A percentile compares a stretch with the other conserved stretches of the same genome.
phyloP scores from a whole-genome alignment of 2,329 filamentous ascomycete species.

The Exserohilum turcica region DNA sequence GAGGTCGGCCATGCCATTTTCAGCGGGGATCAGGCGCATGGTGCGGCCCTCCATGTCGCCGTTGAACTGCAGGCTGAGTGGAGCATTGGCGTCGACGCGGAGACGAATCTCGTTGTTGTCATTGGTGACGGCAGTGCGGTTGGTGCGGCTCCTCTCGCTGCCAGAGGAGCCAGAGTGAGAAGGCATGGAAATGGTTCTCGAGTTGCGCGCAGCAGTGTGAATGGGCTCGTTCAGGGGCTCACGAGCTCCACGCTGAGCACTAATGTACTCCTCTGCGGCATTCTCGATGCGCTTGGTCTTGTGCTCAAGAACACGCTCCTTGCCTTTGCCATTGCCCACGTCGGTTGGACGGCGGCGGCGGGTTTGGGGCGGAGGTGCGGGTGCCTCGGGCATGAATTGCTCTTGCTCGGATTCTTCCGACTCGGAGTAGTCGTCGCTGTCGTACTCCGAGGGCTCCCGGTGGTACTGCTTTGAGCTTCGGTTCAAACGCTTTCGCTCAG shows the following conservation, averaged over 20 bases:
- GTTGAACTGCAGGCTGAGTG: conserved; percentile 42
- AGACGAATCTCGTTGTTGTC: conserved; percentile 44
- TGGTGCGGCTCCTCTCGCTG: conserved; percentile 37
- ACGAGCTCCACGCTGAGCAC: conserved; percentile 33
- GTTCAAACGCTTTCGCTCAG: conserved; percentile 20
- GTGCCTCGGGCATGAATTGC: conserved; percentile 5
- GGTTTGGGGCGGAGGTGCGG: conserved; percentile 1
- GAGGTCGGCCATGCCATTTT: conserved; percentile 45
- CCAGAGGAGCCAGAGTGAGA: conserved; percentile 39
- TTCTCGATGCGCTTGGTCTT: conserved; percentile 22
- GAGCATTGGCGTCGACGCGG: conserved; percentile 40
- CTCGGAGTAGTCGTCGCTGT: conserved; percentile 20
- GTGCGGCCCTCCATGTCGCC: conserved; percentile 48
- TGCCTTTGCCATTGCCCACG: conserved; percentile 22
- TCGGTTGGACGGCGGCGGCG: conserved; percentile 35
- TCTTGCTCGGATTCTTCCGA: conserved; percentile 13
- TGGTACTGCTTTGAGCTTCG: conserved; percentile 22
- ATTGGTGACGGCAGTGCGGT: conserved; percentile 34
- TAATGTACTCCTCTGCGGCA: conserved; percentile 41
- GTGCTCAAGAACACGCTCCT: conserved; percentile 23
- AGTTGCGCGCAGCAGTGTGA: conserved; percentile 38
- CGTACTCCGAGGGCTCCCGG: conserved; percentile 16
- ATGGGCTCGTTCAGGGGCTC: conserved; percentile 34
- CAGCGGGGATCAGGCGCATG: conserved; percentile 40
- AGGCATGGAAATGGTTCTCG: conserved; percentile 32